Base-by-base conservation (phyloP, 768 basidiomycete species). In the Phylloporus rhodoxanthus region DNA sequence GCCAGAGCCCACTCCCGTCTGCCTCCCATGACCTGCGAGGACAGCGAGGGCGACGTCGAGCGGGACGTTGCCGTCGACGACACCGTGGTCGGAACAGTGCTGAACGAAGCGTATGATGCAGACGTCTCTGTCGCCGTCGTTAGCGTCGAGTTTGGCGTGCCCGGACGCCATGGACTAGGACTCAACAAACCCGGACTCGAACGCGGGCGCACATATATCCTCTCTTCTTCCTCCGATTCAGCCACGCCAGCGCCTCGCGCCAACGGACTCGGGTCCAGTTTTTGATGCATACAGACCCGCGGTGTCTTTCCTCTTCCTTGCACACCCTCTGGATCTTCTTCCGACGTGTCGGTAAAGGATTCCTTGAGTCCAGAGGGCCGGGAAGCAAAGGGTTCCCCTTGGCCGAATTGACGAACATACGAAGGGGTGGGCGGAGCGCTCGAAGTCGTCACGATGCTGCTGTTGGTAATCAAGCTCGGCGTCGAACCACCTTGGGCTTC, bases 321-420 rank as follows among this genome's bases (percentile, higher is more conserved):
- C 15, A 10, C 1, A 1, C 30, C 59, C 2, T 52, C 62, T 11
- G 25, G 33, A 4, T 58, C 55, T 4, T 65, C 62, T 43, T 60
- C 60, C 1, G 45, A 55, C 8, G 54, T 47, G 11, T 62, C 63
- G 10, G 48, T 50, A 28, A 48, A 54, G 8, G 34, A 55, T 38
- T 46, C 60, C 21, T 63, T 59, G 28, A 63, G 60, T 13, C n/a
- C 52, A 2, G 62, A 65, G 2, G 54, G 57, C 14, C 55, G 53
- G 0, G 53, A 45, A 28, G 53, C 30, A 26, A 55, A 62, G 1
- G 39, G n/a, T 15, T 48, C 58, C 17, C 19, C 29, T 3, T 29
- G 43, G 28, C 26, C 25, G 0, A 20, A 29, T 11, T 13, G 4
- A 29, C 53, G 62, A 5, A 20, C 25, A 15, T 32, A n/a, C 0